Evolutionary conservation across 768 basidiomycete genomes (phyloP).

Genomic region (Vararia minispora): DNA sequence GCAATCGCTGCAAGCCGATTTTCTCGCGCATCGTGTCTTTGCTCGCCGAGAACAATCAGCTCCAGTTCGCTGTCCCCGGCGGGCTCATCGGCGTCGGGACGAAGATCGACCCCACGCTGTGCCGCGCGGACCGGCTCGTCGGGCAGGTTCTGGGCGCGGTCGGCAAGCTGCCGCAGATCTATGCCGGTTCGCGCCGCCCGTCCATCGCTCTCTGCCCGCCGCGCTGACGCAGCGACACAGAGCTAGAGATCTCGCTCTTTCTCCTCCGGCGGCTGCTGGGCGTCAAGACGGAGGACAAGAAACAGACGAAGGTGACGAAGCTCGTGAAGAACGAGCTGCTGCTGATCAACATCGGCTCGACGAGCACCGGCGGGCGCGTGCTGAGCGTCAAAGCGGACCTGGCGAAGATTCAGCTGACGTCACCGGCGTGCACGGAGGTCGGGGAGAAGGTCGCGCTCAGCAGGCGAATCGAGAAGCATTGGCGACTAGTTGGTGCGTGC

Average conservation of each 20-base stretch:
- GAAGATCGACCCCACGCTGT: constrained; percentile 90
- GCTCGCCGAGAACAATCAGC: constrained; percentile 89
- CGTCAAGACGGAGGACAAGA: constrained; percentile 98
- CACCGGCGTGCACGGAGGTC: constrained; percentile 91
- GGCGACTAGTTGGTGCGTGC: constrained; percentile 85
- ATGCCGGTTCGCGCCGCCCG: constrained; percentile 47
- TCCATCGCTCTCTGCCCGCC: background rate
- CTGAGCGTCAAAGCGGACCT: constrained; percentile 90
- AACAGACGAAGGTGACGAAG: constrained; percentile 92
- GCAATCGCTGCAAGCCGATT: constrained; percentile 88
- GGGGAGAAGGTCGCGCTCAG: constrained; percentile 97
- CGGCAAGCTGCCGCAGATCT: constrained; percentile 89
- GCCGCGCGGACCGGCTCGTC: constrained; percentile 92
- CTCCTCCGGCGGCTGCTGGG: constrained; percentile 91
- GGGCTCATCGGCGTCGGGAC: constrained; percentile 98
- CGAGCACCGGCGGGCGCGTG: constrained; percentile 93
- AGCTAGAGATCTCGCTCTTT: constrained; percentile 90
- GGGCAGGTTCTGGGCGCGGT: constrained; percentile 95
- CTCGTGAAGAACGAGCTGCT: constrained; percentile 85
- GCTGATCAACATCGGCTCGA: constrained; percentile 96
- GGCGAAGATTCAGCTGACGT: constrained; percentile 88
- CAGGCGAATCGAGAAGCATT: constrained; percentile 94
- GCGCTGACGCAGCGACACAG: constrained; percentile 25
- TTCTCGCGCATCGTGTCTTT: constrained; percentile 85
- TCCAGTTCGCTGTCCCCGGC: constrained; percentile 93